phyloP scores from a whole-genome alignment of 441 rosid species.

The Melastoma candidum region DNA sequence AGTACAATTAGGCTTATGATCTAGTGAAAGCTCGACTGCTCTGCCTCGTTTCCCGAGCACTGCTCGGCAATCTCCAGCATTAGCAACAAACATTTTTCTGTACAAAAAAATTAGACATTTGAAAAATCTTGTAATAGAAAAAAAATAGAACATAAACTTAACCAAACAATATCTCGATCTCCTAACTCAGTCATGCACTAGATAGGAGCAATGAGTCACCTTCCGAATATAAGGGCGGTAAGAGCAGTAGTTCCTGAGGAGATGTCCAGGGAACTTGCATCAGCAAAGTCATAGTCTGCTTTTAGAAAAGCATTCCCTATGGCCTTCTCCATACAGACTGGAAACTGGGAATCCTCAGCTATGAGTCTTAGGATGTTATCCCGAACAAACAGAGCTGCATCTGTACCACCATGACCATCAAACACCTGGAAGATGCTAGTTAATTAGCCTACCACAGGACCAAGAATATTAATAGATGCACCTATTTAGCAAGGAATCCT shows the following conservation, averaged over 20 bases:
- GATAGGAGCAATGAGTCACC: constrained; percentile 24
- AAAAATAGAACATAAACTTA: neutral
- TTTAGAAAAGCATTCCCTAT: constrained; percentile 65
- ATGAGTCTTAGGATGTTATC: constrained; percentile 61
- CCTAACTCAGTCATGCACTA: neutral
- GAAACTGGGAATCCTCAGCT: constrained; percentile 68
- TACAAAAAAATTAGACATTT: neutral
- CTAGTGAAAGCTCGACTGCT: constrained; percentile 8
- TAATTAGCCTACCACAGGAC: constrained; percentile 12
- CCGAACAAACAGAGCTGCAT: constrained; percentile 74
- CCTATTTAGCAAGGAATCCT: neutral
- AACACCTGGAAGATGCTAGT: constrained; percentile 49
- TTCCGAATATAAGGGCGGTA: constrained; percentile 57
- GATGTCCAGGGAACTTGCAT: constrained; percentile 68
- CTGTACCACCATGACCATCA: constrained; percentile 94
- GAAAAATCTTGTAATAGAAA: neutral
- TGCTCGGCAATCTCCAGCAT: constrained; percentile 12
- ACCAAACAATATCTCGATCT: neutral
- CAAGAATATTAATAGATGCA: neutral
- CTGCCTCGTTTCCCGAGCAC: constrained; percentile 9
- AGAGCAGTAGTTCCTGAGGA: constrained; percentile 89
- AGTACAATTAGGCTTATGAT: constrained; percentile 5
- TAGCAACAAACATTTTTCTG: constrained; percentile 8
- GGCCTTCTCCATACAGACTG: constrained; percentile 63
- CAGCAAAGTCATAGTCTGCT: constrained; percentile 90